Evolutionary conservation across 2,329 filamentous ascomycete genomes (phyloP).

Genomic region (Aspergillus amoenus): DNA sequence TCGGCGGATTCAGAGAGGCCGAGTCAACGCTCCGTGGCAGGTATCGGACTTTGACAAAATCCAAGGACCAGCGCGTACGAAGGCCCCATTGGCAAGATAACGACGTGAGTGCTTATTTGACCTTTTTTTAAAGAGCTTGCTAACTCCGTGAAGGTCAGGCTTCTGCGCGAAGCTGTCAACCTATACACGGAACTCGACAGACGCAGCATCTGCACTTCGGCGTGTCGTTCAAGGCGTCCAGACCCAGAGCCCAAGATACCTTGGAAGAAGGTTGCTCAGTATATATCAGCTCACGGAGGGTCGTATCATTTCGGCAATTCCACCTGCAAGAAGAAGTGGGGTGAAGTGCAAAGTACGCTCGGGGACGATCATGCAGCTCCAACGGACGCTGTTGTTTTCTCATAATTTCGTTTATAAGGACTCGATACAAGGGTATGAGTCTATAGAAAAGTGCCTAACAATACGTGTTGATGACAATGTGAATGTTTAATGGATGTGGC

Average conservation of each 20-base stretch:
- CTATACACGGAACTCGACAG: conserved; percentile 21
- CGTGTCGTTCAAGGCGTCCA: conserved; percentile 4
- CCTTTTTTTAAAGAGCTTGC: not conserved
- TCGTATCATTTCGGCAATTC: conserved; percentile 61
- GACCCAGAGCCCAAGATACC: conserved; percentile 47
- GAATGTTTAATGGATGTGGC: not conserved
- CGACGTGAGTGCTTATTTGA: conserved; percentile 38
- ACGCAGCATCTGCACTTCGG: conserved; percentile 2
- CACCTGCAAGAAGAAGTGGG: conserved; percentile 64
- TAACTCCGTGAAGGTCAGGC: conserved; percentile 31
- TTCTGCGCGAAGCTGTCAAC: conserved; percentile 42
- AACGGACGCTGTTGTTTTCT: not conserved
- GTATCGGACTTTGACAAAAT: conserved; percentile 48
- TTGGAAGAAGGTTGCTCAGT: conserved; percentile 60
- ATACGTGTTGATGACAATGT: not conserved
- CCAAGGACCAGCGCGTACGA: conserved; percentile 45
- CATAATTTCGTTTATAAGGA: not conserved
- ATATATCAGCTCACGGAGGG: conserved; percentile 53
- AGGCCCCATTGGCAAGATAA: conserved; percentile 45
- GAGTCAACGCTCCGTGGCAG: conserved; percentile 50
- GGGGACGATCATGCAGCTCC: not conserved
- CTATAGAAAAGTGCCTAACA: conserved; percentile 4
- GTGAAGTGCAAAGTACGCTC: conserved; percentile 41
- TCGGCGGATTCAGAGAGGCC: conserved; percentile 45
- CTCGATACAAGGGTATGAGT: not conserved